These are phyloP conservation scores for Erodium moschatum DNA, from an alignment of 441 rosid species.

Conservation along the genomic window DNA sequence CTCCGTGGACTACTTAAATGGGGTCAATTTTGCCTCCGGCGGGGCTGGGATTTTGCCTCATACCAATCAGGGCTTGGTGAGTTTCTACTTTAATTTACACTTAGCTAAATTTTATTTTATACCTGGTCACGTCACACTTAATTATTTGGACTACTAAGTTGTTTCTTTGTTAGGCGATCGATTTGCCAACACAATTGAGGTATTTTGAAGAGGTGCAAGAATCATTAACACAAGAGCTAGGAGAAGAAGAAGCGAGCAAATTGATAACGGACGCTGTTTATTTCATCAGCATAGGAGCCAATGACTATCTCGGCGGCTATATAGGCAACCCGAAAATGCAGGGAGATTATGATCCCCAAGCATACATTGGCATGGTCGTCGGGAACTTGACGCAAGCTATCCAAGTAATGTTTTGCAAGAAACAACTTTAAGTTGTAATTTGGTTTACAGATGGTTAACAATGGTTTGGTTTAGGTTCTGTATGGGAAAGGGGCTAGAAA, in stretches of 20 bases:
- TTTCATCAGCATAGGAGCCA: conserved; percentile 47
- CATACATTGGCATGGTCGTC: conserved; percentile 37
- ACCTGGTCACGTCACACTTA: too few relatives aligned
- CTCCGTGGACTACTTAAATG: conserved; percentile 27
- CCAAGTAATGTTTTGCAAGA: conserved; percentile 28
- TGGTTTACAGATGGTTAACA: neutral
- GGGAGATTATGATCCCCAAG: conserved; percentile 26
- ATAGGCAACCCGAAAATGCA: conserved; percentile 32
- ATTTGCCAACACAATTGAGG: conserved; percentile 34
- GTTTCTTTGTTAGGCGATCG: conserved; percentile 27
- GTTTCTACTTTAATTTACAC: neutral
- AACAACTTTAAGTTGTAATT: neutral
- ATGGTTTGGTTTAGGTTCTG: conserved; percentile 27
- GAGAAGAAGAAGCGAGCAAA: conserved; percentile 25
- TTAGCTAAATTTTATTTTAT: too few relatives aligned
- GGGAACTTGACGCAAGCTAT: conserved; percentile 46
- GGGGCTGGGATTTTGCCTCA: conserved; percentile 44
- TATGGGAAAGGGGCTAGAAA: conserved; percentile 46
- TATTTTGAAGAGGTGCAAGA: conserved; percentile 31
- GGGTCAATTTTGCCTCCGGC: conserved; percentile 48
- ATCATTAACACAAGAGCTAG: conserved; percentile 30
- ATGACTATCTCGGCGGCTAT: conserved; percentile 48
- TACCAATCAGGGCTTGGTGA: conserved; percentile 33
- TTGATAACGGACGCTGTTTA: conserved; percentile 41
- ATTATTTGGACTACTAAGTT: too few relatives aligned